phyloP scores from a whole-genome alignment of 208 protist genomes.

The Hexamita inflata region DNA sequence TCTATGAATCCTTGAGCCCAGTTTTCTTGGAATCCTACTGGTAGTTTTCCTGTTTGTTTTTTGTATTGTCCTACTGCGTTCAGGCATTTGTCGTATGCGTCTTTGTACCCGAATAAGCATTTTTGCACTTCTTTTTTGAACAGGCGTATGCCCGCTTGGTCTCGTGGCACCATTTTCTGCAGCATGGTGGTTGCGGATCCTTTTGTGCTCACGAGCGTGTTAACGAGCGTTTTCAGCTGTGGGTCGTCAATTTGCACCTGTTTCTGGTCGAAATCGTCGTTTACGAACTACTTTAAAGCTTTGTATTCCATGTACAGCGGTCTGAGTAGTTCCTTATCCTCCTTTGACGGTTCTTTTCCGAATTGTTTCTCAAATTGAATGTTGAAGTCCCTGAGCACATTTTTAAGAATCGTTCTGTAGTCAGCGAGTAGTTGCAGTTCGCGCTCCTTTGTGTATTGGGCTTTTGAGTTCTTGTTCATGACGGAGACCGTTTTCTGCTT shows the following conservation, averaged over 20 bases:
- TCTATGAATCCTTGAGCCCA: neutral
- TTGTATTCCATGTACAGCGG: constrained; percentile 25
- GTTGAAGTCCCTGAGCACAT: constrained; percentile 12
- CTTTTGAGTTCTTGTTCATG: neutral
- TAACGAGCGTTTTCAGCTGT: neutral
- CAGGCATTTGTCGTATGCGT: neutral
- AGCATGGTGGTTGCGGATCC: neutral
- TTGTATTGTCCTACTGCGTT: neutral
- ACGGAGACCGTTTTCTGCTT: neutral
- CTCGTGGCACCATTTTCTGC: neutral
- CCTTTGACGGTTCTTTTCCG: neutral
- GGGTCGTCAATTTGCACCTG: neutral
- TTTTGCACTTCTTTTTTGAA: constrained; percentile 18
- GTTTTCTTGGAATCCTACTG: neutral
- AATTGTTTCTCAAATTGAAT: constrained; percentile 11
- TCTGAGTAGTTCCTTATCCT: constrained; percentile 12
- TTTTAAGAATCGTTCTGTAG: constrained; percentile 2
- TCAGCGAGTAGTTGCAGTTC: neutral
- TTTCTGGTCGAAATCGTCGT: neutral
- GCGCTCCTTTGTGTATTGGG: neutral
- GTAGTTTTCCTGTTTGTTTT: neutral
- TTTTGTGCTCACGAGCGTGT: neutral
- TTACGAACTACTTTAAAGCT: constrained; percentile 4
- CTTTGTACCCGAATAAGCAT: constrained; percentile 1
- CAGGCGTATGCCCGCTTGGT: neutral